Evolutionary conservation across 306 rosid genomes (phyloP).

Genomic region (Mimosa bimucronata): DNA sequence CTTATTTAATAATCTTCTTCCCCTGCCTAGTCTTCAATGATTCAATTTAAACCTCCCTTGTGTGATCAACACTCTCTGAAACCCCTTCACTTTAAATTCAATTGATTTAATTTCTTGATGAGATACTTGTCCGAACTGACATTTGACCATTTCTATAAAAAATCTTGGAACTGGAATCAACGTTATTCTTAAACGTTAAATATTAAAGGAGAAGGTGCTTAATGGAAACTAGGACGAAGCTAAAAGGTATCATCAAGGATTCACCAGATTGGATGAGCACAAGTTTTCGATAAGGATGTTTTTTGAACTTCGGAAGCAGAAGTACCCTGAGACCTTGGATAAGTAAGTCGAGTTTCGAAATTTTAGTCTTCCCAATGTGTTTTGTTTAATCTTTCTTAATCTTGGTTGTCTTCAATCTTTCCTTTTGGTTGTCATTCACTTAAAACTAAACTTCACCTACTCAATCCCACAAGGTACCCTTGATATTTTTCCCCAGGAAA

Average conservation of each 20-base stretch:
- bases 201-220: slow-evolving; percentile 34
- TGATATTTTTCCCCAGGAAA: too few relatives aligned
- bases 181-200: slow-evolving; percentile 31
- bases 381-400: not conserved
- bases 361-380: not conserved
- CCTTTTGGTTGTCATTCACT: too few relatives aligned
- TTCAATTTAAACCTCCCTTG: too few relatives aligned
- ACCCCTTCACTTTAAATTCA: too few relatives aligned
- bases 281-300: slow-evolving; percentile 32
- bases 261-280: slow-evolving; percentile 29
- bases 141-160: not conserved
- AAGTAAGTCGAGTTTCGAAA: slow-evolving; percentile 16
- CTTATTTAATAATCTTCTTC: too few relatives aligned
- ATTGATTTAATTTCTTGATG: too few relatives aligned
- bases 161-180: slow-evolving; percentile 39
- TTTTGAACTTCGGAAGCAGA: slow-evolving; percentile 40
- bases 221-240: slow-evolving; percentile 34
- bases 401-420: too few relatives aligned
- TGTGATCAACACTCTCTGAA: too few relatives aligned
- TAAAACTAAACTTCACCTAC: too few relatives aligned
- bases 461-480: too few relatives aligned
- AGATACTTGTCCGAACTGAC: not conserved
- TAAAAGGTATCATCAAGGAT: slow-evolving; percentile 31
- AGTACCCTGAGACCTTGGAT: slow-evolving; percentile 37
- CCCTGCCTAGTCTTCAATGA: too few relatives aligned